Conservation (phyloP, 2,329 filamentous ascomycete species). For the Fusarium paranaense region DNA sequence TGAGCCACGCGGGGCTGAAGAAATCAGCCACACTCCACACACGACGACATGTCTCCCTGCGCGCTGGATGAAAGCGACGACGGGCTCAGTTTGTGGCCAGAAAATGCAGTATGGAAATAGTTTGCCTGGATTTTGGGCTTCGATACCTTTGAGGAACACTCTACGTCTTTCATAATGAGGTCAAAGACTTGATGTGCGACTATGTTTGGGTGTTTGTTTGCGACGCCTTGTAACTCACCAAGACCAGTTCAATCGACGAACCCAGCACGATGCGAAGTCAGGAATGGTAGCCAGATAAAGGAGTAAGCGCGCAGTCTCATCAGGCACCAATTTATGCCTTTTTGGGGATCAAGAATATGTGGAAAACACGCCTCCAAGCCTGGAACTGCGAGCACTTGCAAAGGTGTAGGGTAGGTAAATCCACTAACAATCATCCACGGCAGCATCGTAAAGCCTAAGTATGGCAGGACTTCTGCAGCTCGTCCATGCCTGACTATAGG, state of each 20-base stretch:
- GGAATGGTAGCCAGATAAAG: background rate
- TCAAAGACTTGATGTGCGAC: background rate
- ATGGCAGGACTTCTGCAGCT: background rate
- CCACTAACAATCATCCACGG: background rate
- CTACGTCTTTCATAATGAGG: background rate
- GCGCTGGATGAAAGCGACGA: background rate
- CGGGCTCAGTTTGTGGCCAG: background rate
- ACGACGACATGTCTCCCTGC: background rate
- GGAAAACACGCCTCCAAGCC: background rate
- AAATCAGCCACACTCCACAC: background rate
- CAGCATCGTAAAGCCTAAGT: background rate
- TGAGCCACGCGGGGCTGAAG: background rate
- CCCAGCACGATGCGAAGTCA: background rate
- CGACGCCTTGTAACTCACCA: background rate
- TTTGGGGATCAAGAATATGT: background rate
- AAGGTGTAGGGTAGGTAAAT: background rate
- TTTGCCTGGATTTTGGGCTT: background rate
- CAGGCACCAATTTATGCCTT: accelerated
- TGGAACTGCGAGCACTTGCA: background rate
- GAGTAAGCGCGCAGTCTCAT: accelerated
- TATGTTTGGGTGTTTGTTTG: background rate
- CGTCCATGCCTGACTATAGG: accelerated
- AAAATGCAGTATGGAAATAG: background rate
- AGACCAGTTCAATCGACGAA: background rate
- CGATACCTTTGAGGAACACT: accelerated